These are phyloP conservation scores for Trypanosoma conorhini DNA, from an alignment of 208 protist species.

Conservation along the genomic window DNA sequence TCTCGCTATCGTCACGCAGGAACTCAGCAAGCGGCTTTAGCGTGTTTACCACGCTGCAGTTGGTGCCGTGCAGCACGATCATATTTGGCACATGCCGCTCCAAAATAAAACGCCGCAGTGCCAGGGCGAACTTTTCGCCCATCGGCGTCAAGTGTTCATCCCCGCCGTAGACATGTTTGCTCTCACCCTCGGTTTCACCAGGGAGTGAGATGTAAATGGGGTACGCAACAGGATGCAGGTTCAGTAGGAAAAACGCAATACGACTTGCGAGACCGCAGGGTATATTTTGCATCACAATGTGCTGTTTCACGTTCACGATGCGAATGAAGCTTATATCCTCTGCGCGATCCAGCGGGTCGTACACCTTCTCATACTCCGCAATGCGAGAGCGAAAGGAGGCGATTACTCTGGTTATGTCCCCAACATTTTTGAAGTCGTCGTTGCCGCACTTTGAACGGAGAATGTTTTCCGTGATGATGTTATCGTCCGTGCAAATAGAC, in stretches of 20 bases:
- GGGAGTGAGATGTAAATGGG: constrained; percentile 86
- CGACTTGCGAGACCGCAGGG: constrained; percentile 68
- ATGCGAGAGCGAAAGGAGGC: constrained; percentile 80
- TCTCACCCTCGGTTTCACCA: constrained; percentile 75
- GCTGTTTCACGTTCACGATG: constrained; percentile 89
- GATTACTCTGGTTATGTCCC: constrained; percentile 78
- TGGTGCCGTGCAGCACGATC: constrained; percentile 86
- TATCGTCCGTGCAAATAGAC: constrained; percentile 90
- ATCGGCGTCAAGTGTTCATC: constrained; percentile 67
- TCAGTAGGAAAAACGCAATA: constrained; percentile 88
- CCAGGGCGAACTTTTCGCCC: constrained; percentile 62
- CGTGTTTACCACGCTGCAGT: constrained; percentile 68
- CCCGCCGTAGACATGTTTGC: constrained; percentile 70
- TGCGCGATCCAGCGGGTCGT: constrained; percentile 71
- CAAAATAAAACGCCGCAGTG: constrained; percentile 76
- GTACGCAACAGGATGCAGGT: constrained; percentile 85
- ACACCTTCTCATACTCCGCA: constrained; percentile 88
- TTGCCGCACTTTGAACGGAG: constrained; percentile 88
- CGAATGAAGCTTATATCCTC: constrained; percentile 83
- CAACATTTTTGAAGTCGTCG: constrained; percentile 87
- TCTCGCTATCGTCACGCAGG: constrained; percentile 16
- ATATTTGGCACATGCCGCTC: constrained; percentile 84
- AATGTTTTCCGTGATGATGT: constrained; percentile 90
- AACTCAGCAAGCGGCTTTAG: constrained; percentile 53
- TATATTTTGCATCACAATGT: constrained; percentile 82